phyloP scores from a whole-genome alignment of 192 early-diverging fungal genomes.

The Entophlyctis luteolus region DNA sequence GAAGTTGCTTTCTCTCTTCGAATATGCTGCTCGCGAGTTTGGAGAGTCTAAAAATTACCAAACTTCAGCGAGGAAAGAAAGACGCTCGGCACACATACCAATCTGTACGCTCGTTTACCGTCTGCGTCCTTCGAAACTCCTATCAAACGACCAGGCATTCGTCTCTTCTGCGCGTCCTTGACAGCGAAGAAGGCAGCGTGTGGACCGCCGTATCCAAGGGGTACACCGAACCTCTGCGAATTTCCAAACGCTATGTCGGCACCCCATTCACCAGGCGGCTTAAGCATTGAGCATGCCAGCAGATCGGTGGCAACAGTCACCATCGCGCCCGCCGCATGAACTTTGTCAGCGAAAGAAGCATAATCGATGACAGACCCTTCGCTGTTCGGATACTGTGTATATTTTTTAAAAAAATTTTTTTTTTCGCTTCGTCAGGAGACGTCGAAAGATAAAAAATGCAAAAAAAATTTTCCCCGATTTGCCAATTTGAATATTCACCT shows the following conservation, averaged over 20 bases:
- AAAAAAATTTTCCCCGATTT: neutral
- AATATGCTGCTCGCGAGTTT: conserved; percentile 99
- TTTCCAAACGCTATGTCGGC: conserved; percentile 98
- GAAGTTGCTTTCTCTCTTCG: conserved; percentile 96
- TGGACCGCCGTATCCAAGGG: conserved; percentile 96
- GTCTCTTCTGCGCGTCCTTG: conserved; percentile 85
- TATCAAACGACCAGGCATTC: conserved; percentile 92
- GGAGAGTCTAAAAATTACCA: too few relatives aligned
- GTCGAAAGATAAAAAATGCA: neutral
- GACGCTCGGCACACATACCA: too few relatives aligned
- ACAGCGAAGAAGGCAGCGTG: conserved; percentile 99
- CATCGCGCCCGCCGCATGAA: conserved; percentile 78
- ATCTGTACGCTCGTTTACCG: conserved; percentile 86
- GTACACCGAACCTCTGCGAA: conserved; percentile 97
- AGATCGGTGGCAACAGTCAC: conserved; percentile 92
- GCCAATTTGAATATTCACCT: conserved; percentile 51
- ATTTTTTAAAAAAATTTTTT: too few relatives aligned
- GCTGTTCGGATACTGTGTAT: conserved; percentile 84
- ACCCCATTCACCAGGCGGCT: conserved; percentile 92
- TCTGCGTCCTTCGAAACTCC: conserved; percentile 90
- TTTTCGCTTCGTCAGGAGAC: too few relatives aligned
- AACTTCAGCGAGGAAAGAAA: too few relatives aligned
- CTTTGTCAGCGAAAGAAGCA: conserved; percentile 68
- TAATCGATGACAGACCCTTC: conserved; percentile 84
- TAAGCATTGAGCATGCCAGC: conserved; percentile 84